Evolutionary conservation across 2,329 filamentous ascomycete species (phyloP).

Genomic region (Epichloe coenophiala): DNA sequence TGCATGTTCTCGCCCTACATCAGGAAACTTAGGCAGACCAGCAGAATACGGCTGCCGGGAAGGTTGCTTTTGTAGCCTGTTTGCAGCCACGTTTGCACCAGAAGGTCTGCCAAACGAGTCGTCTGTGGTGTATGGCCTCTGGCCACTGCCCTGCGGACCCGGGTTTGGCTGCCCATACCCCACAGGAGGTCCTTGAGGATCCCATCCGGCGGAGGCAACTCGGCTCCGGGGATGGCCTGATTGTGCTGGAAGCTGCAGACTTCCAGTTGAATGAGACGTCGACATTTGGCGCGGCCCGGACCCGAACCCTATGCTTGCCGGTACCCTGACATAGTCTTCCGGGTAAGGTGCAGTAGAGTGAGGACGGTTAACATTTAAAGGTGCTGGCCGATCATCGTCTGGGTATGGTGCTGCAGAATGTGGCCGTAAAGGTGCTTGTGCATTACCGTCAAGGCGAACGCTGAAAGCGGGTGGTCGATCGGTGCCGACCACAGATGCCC

Average conservation of each 20-base stretch:
- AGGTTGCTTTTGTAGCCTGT: constrained; percentile 17
- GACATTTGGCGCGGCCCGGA: constrained; percentile 23
- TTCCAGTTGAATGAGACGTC: constrained; percentile 31
- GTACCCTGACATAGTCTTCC: constrained; percentile 31
- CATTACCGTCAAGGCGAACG: constrained; percentile 29
- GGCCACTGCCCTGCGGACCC: constrained; percentile 11
- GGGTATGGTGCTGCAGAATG: constrained; percentile 56
- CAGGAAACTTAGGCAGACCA: neutral
- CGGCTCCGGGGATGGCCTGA: constrained; percentile 24
- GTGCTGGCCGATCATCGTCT: constrained; percentile 47
- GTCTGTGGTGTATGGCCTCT: constrained; percentile 10
- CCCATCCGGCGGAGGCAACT: constrained; percentile 30
- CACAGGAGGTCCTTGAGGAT: constrained; percentile 24
- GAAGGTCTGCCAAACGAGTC: constrained; percentile 12
- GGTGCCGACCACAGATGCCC: constrained; percentile 20
- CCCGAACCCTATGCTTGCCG: constrained; percentile 27
- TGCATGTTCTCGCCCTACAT: neutral
- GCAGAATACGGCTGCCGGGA: constrained; percentile 6
- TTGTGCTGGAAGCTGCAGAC: constrained; percentile 27
- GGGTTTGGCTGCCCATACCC: constrained; percentile 29
- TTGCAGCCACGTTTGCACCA: constrained; percentile 19
- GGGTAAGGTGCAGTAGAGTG: constrained; percentile 39
- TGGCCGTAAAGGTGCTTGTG: constrained; percentile 24
- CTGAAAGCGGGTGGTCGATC: constrained; percentile 37
- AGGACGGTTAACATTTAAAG: constrained; percentile 29